Percentiles rank a stretch among this genome's conserved stretches.
Evolutionary conservation across 2,329 filamentous ascomycete species (phyloP).

Genomic region (Celoporthe dispersa): DNA sequence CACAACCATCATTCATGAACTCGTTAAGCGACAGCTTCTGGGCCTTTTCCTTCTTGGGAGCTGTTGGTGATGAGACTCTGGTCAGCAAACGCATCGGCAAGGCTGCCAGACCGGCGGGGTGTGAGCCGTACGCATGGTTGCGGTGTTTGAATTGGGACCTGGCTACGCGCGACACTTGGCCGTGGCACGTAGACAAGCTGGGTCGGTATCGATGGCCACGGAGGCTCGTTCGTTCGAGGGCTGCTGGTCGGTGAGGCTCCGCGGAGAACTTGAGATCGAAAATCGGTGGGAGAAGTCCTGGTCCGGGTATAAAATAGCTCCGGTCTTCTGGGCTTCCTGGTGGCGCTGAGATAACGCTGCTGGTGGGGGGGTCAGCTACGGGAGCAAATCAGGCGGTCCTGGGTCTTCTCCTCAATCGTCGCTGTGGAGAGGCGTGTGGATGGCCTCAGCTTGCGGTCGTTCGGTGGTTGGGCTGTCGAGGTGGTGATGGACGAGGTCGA

Average conservation of each 20-base stretch:
- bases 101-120: slow-evolving; percentile 28
- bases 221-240: slow-evolving; percentile 3
- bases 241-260: not conserved
- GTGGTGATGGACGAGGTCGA: not conserved
- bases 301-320: slow-evolving; percentile 8
- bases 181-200: slow-evolving; percentile 29
- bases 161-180: slow-evolving; percentile 50
- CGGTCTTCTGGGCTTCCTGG: slow-evolving; percentile 4
- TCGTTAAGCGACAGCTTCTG: slow-evolving; percentile 98
- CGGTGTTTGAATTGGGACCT: slow-evolving; percentile 44
- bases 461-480: not conserved
- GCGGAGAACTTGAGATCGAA: slow-evolving; percentile 1
- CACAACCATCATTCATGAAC: slow-evolving; percentile 92
- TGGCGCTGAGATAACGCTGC: slow-evolving; percentile 9
- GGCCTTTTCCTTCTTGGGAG: slow-evolving; percentile 89
- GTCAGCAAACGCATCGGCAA: slow-evolving; percentile 47
- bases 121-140: slow-evolving; percentile 61
- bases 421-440: not conserved
- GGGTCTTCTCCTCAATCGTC: not conserved
- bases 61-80: slow-evolving; percentile 51
- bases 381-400: not conserved
- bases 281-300: slow-evolving; percentile 5
- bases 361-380: slow-evolving; percentile 13
- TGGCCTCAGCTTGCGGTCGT: not conserved
- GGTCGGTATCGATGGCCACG: slow-evolving; percentile 10